Conservation (phyloP, 2,329 filamentous ascomycete species). For the Alternaria longipes region DNA sequence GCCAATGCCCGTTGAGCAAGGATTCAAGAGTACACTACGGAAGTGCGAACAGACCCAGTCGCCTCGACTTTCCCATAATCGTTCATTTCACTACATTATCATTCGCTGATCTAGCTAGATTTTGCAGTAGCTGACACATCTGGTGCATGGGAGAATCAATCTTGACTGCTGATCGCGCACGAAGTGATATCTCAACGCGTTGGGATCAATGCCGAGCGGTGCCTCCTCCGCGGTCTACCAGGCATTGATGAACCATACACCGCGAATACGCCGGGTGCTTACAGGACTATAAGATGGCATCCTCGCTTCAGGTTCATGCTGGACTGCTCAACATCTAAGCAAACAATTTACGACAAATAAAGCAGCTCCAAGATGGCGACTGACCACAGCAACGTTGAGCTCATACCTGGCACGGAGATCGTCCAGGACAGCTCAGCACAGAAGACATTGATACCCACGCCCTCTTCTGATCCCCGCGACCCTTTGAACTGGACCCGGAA, state of each 20-base stretch:
- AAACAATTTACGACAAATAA: neutral
- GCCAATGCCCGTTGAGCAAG: neutral
- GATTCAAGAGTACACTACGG: neutral
- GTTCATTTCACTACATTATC: neutral
- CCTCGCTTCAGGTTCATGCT: neutral
- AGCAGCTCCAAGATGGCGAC: slow-evolving; percentile 22
- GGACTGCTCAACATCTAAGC: neutral
- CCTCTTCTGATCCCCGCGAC: slow-evolving; percentile 47
- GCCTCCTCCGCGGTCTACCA: slow-evolving; percentile 6
- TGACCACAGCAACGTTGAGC: slow-evolving; percentile 20
- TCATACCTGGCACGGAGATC: slow-evolving; percentile 45
- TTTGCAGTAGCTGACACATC: neutral
- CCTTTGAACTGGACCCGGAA: slow-evolving; percentile 50
- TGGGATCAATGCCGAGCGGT: neutral
- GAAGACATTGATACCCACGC: slow-evolving; percentile 40
- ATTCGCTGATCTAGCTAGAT: neutral
- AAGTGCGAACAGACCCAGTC: neutral
- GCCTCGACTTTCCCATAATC: neutral
- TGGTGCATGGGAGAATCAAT: neutral
- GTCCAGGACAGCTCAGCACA: slow-evolving; percentile 36
- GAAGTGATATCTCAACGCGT: slow-evolving; percentile 7
- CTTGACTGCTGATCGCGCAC: slow-evolving; percentile 5
- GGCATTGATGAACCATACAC: neutral
- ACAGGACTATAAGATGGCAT: neutral
- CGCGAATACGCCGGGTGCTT: neutral